Evolutionary conservation across 305 asterid species (phyloP).

Genomic region (Lippia alba): DNA sequence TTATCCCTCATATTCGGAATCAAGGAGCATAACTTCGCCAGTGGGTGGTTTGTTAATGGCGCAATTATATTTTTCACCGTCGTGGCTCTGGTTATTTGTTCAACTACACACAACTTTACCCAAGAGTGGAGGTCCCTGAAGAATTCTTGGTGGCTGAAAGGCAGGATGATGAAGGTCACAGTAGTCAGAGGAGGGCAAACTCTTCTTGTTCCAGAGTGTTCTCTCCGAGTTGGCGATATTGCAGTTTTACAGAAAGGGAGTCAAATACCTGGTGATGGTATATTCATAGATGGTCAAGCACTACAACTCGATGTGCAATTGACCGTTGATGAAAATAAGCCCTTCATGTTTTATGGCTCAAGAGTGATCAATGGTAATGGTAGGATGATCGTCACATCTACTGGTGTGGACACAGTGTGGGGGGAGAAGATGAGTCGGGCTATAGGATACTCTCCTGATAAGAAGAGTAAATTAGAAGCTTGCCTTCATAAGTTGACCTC

Average conservation of each 20-base stretch:
- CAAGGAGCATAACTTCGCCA: constrained; percentile 34
- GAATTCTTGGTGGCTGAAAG: constrained; percentile 1
- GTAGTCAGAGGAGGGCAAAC: constrained; percentile 32
- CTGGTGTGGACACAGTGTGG: constrained; percentile 35
- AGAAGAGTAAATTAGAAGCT: constrained; percentile 31
- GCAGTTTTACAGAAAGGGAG: constrained; percentile 30
- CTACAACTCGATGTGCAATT: constrained; percentile 23
- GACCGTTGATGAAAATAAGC: constrained; percentile 25
- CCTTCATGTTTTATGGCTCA: constrained; percentile 41
- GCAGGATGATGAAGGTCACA: constrained; percentile 17
- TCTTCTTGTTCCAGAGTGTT: constrained; percentile 2
- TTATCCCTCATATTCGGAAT: constrained; percentile 42
- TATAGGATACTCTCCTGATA: constrained; percentile 8
- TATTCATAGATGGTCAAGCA: constrained; percentile 28
- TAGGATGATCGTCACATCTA: constrained; percentile 41
- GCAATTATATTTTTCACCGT: constrained; percentile 19
- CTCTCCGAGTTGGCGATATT: constrained; percentile 24
- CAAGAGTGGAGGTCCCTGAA: constrained; percentile 13
- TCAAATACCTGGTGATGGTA: constrained; percentile 44
- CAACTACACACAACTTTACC: constrained; percentile 17
- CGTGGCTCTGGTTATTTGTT: constrained; percentile 19
- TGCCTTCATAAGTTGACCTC: constrained; percentile 35
- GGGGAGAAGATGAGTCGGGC: constrained; percentile 35
- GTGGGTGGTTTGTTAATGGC: constrained; percentile 38
- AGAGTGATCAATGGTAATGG: constrained; percentile 42